Evolutionary conservation across 495 filamentous ascomycete species (phyloP).

Genomic region (Geopyxis carbonaria): DNA sequence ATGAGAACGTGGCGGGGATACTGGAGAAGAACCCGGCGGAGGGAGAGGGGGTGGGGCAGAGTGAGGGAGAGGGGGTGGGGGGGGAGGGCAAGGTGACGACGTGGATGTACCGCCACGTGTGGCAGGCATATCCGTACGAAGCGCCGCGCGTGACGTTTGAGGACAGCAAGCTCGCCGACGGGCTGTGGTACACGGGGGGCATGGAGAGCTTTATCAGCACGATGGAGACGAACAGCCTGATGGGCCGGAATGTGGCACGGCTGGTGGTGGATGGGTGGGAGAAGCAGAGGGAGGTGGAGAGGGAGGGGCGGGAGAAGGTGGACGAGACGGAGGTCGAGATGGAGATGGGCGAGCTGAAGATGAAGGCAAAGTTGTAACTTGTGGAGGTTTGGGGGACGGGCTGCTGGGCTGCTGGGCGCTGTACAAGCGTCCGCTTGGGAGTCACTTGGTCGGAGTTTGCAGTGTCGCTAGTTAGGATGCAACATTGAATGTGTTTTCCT

Average conservation of each 20-base stretch:
- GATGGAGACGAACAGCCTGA: conserved; percentile 87
- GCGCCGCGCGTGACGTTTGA: conserved; percentile 78
- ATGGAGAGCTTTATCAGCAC: conserved; percentile 93
- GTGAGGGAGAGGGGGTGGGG: conserved; percentile 1
- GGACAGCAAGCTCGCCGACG: conserved; percentile 47
- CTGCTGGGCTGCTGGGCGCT: too few relatives aligned
- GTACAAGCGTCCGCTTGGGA: too few relatives aligned
- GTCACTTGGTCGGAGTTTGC: too few relatives aligned
- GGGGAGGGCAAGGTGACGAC: conserved; percentile 35
- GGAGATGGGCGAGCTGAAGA: not conserved
- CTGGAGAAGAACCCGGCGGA: conserved; percentile 8
- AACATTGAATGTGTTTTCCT: too few relatives aligned
- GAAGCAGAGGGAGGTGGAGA: conserved; percentile 25
- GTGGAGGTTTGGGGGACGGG: too few relatives aligned
- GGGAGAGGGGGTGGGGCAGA: conserved; percentile 11
- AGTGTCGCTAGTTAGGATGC: too few relatives aligned
- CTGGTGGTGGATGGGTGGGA: conserved; percentile 52
- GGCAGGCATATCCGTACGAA: conserved; percentile 72
- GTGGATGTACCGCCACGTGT: conserved; percentile 62
- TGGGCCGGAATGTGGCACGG: conserved; percentile 86
- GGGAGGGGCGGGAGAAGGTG: conserved; percentile 21
- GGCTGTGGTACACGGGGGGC: conserved; percentile 77
- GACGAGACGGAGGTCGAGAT: not conserved
- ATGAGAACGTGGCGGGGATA: conserved; percentile 8
- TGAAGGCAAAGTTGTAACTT: not conserved